Base-by-base conservation (phyloP, 1,284 basidiomycete genomes). In the Leccinum subrobustum region DNA sequence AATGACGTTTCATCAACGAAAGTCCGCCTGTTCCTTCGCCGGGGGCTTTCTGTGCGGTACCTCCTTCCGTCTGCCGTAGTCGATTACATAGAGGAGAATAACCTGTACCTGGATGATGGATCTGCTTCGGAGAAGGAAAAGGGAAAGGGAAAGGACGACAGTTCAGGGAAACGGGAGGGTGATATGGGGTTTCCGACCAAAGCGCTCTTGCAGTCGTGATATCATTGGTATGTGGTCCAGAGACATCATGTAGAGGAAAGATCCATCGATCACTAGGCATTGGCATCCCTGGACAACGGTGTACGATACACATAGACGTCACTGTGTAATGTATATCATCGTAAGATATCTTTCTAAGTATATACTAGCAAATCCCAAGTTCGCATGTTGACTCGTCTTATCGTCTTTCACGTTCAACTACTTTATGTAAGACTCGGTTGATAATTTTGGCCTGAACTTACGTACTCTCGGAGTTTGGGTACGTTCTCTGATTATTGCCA, bases 1-100 rank as follows among this genome's bases (percentile, higher is more conserved):
- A 99, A 99, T 75, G 96, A 99, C 74, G 96, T 99, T 54, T 96
- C 94, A 16, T 94, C 91, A 62, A 97, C 95, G 29, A 98, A 98
- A 80, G 94, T 87, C 60, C 87, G 91, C 50, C 78, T 99, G 44
- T 98, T 98, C 77, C 84, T 99, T 39, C 82, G 94, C 63, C 84
- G 96, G 64, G 95, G 96, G 3, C 89, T 98, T 70, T 95, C 92
- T 64, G 95, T 99, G 70, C 91, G 90, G 66, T 99, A 98, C 76
- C 85, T 99, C 35, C 81, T 98, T 53, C 96, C 96, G 3, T 86
- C 91, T 63, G 86, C 89, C 54, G 96, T 98, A 59, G 95, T 97
- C 62, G 90, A 96, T 68, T 99, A 99, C 74, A 99, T 99, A 76
- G 91, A 96, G 70, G 78, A 89, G 68, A 79, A 95, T 68, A 82